Conservation (phyloP, 352 stramenopile genomes). For the Phytophthora palmivora region DNA sequence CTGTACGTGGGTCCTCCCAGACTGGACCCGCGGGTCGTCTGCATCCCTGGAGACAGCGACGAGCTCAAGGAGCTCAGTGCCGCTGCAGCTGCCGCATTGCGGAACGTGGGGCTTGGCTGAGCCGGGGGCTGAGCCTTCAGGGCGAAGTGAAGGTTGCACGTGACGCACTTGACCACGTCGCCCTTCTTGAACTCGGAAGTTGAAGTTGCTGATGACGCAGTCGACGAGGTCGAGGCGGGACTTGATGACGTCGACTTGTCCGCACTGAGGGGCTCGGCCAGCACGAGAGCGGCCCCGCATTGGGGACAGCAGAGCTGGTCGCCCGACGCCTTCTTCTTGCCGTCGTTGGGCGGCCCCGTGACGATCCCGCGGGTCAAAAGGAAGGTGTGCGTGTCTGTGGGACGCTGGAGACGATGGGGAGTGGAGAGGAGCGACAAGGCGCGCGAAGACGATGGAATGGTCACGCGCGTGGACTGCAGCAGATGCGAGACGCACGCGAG, state of each 20-base stretch:
- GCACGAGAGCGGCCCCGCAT: conserved; percentile 61
- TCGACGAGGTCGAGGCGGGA: not conserved
- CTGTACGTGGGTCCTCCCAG: conserved; percentile 38
- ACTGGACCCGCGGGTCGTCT: conserved; percentile 52
- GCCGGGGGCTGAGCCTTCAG: conserved; percentile 54
- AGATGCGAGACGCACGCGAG: conserved; percentile 25
- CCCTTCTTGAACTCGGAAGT: conserved; percentile 71
- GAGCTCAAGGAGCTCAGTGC: conserved; percentile 75
- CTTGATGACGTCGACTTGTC: conserved; percentile 37
- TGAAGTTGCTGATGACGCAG: conserved; percentile 28
- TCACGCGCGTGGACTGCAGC: conserved; percentile 18
- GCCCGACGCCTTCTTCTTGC: conserved; percentile 24
- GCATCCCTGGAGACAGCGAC: conserved; percentile 54
- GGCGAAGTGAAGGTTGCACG: conserved; percentile 76
- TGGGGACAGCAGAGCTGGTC: conserved; percentile 72
- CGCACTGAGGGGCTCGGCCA: conserved; percentile 44
- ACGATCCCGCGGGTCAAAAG: conserved; percentile 9
- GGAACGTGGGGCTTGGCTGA: conserved; percentile 48
- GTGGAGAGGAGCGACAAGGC: conserved; percentile 13
- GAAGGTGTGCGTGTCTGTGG: conserved; percentile 1
- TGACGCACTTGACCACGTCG: conserved; percentile 79
- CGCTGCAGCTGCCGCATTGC: conserved; percentile 67
- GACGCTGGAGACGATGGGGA: not conserved
- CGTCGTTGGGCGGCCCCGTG: conserved; percentile 25
- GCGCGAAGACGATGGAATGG: conserved; percentile 9